Conservation (phyloP, 805 yeast genomes). For the Ogataea populi-albae region DNA sequence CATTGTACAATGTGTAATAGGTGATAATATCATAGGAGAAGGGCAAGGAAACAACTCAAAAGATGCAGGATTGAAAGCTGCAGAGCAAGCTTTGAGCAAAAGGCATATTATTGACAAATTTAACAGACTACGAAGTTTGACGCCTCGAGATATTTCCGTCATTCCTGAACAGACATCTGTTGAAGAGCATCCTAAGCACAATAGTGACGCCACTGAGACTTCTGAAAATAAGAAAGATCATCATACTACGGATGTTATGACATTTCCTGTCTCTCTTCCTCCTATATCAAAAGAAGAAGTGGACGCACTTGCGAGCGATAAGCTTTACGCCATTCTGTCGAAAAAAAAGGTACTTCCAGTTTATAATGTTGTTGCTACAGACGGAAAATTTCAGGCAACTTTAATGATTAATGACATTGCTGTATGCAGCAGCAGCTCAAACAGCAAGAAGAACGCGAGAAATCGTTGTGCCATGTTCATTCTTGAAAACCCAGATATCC, state of each 20-base stretch:
- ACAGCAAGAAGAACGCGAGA: constrained; percentile 37
- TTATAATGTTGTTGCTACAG: constrained; percentile 26
- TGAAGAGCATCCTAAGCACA: background rate
- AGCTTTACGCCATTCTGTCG: constrained; percentile 30
- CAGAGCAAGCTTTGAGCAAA: constrained; percentile 70
- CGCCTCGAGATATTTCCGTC: constrained; percentile 38
- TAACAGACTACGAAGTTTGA: constrained; percentile 51
- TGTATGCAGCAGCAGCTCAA: constrained; percentile 34
- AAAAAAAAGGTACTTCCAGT: constrained; percentile 29
- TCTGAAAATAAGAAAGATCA: constrained; percentile 3
- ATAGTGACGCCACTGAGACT: background rate
- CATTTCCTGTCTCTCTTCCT: constrained; percentile 6
- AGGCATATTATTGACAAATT: constrained; percentile 60
- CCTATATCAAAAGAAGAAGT: constrained; percentile 18
- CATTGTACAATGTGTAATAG: constrained; percentile 64
- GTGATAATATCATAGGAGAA: constrained; percentile 62
- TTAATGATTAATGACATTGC: constrained; percentile 32
- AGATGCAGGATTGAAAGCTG: constrained; percentile 83
- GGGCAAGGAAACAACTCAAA: constrained; percentile 70
- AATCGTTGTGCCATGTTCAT: constrained; percentile 39
- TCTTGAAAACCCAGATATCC: constrained; percentile 21
- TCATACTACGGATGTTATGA: background rate
- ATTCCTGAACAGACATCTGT: constrained; percentile 8
- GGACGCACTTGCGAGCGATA: constrained; percentile 26
- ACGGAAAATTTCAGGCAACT: constrained; percentile 23